Evolutionary conservation across 2,329 filamentous ascomycete genomes (phyloP).

Genomic region (Chaetomiaceae sp.): DNA sequence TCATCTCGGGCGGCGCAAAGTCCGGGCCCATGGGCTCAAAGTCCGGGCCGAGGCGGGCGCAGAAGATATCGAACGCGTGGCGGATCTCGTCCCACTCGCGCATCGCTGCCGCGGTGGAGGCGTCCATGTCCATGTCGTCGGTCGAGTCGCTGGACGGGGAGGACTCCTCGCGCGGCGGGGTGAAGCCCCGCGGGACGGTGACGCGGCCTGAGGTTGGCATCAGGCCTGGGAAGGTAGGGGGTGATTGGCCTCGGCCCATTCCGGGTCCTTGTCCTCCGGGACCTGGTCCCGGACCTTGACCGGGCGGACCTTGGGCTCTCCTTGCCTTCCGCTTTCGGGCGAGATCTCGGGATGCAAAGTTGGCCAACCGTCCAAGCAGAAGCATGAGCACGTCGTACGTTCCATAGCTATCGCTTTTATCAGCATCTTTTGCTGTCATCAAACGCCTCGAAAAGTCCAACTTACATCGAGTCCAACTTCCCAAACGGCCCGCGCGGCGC

Average conservation of each 20-base stretch:
- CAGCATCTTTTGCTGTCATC: slow-evolving; percentile 22
- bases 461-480: slow-evolving; percentile 66
- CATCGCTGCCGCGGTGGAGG: slow-evolving; percentile 64
- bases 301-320: slow-evolving; percentile 40
- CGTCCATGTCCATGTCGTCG: slow-evolving; percentile 57
- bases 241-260: slow-evolving; percentile 32
- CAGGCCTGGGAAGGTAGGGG: slow-evolving; percentile 51
- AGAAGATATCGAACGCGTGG: slow-evolving; percentile 64
- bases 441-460: slow-evolving; percentile 4
- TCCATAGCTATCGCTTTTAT: slow-evolving; percentile 59
- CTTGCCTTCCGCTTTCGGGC: slow-evolving; percentile 69
- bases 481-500: slow-evolving; percentile 79
- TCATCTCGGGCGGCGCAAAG: slow-evolving; percentile 54
- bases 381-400: slow-evolving; percentile 85
- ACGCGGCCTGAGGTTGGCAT: slow-evolving; percentile 50
- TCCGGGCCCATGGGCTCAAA: slow-evolving; percentile 74
- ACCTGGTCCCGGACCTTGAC: slow-evolving; percentile 34
- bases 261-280: slow-evolving; percentile 1
- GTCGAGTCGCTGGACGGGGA: slow-evolving; percentile 40
- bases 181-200: slow-evolving; percentile 51
- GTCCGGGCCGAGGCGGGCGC: slow-evolving; percentile 62
- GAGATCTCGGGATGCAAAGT: slow-evolving; percentile 74
- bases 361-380: slow-evolving; percentile 71
- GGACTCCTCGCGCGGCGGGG: slow-evolving; percentile 40
- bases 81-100: slow-evolving; percentile 75